A percentile compares a stretch with the other conserved stretches of the same genome.
phyloP scores from a whole-genome alignment of 805 yeast genomes.

The Danielozyma ontarioensis region DNA sequence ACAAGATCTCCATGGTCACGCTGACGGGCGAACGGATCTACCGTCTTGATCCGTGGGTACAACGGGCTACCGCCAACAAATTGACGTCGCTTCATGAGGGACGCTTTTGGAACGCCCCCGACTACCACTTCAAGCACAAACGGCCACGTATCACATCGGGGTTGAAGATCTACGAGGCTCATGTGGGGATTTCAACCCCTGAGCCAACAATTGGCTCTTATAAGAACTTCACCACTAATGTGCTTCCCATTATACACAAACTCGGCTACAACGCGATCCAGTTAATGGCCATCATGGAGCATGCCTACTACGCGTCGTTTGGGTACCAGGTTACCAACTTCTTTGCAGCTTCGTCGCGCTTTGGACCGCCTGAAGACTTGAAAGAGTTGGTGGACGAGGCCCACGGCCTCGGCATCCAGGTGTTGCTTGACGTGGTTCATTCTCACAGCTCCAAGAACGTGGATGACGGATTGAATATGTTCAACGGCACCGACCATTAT shows the following conservation, averaged over 20 bases:
- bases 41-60: constrained; percentile 86
- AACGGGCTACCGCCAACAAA: constrained; percentile 70
- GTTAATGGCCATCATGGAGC: constrained; percentile 98
- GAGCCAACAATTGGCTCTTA: constrained; percentile 83
- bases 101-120: constrained; percentile 72
- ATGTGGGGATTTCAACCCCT: constrained; percentile 89
- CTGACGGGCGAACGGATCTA: constrained; percentile 69
- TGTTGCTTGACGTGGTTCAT: constrained; percentile 87
- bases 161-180: constrained; percentile 88
- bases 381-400: constrained; percentile 89
- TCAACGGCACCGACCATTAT: constrained; percentile 94
- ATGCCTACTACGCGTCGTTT: constrained; percentile 95
- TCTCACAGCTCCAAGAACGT: constrained; percentile 95
- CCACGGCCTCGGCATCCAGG: constrained; percentile 81
- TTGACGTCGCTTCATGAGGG: constrained; percentile 67
- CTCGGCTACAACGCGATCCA: constrained; percentile 92
- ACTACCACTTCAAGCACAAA: constrained; percentile 55
- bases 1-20: constrained; percentile 62
- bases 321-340: constrained; percentile 96
- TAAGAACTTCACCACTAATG: constrained; percentile 72
- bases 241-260: constrained; percentile 78
- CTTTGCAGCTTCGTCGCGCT: constrained; percentile 85
- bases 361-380: constrained; percentile 92
- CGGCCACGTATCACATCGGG: constrained; percentile 53
- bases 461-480: constrained; percentile 85